Evolutionary conservation across 2,329 filamentous ascomycete genomes (phyloP).

Genomic region (Sporothrix dimorphospora): DNA sequence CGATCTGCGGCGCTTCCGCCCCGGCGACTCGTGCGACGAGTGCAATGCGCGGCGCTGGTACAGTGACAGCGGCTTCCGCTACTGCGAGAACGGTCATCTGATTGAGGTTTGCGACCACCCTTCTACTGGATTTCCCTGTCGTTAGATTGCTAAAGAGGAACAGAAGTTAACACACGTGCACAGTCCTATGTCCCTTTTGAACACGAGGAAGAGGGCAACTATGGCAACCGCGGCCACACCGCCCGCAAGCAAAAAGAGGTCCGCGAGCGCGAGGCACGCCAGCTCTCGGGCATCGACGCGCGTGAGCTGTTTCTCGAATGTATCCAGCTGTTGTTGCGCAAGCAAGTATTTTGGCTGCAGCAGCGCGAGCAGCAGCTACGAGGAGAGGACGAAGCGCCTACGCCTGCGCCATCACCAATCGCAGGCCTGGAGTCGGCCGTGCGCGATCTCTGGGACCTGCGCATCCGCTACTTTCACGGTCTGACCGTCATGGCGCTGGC

Average conservation of each 20-base stretch:
- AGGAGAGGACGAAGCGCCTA: background rate
- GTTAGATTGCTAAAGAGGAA: background rate
- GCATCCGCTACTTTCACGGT: slow-evolving; percentile 59
- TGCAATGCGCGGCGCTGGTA: slow-evolving; percentile 76
- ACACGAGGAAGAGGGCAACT: slow-evolving; percentile 69
- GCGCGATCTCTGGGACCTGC: slow-evolving; percentile 82
- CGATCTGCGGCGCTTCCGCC: slow-evolving; percentile 55
- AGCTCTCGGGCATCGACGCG: slow-evolving; percentile 68
- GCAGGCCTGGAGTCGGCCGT: slow-evolving; percentile 77
- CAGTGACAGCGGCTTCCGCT: slow-evolving; percentile 74
- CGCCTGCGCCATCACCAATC: slow-evolving; percentile 42
- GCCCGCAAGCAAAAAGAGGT: slow-evolving; percentile 61
- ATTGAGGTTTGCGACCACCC: slow-evolving; percentile 61
- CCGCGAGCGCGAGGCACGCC: slow-evolving; percentile 56
- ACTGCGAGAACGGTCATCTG: slow-evolving; percentile 79
- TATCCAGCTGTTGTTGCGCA: slow-evolving; percentile 81
- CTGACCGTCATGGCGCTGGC: slow-evolving; percentile 49
- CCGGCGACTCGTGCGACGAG: slow-evolving; percentile 58
- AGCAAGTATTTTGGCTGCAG: slow-evolving; percentile 77
- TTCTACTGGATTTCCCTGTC: background rate
- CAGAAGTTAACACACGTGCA: background rate
- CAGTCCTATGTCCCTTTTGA: slow-evolving; percentile 54
- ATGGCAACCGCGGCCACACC: slow-evolving; percentile 61
- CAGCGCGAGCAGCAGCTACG: slow-evolving; percentile 62
- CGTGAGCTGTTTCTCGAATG: slow-evolving; percentile 80